Evolutionary conservation across 140 eudicot genomes (phyloP), one percentile per base, ranked within the genome.

Genomic region (Senecio squalidus): DNA sequence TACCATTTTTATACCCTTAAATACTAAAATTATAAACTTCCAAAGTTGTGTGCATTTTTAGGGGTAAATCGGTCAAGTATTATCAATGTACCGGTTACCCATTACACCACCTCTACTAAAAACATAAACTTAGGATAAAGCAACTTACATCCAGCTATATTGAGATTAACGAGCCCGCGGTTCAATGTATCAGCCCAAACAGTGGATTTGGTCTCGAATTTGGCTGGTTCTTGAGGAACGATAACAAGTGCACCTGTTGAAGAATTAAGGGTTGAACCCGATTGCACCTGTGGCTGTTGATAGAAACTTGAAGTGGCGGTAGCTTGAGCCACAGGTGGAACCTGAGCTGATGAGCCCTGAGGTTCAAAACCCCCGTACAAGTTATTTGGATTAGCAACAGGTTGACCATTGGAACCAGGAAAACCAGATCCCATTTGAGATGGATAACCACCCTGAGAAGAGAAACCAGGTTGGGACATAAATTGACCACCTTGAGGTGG

Each of bases 101-200:
- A 13, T 50, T 9, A 6, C 28, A 21, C 24, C 17, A 43, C 23
- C 23, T 51, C 21, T 25, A 26, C 5, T 11, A 51, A 27, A 51
- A 1, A 14, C 29, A 0, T 49, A 23, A 5, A 50, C 1, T 10
- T 9, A 10, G 9, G 10, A 58, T 45, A 29, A 55, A 36, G 48
- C 52, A 72, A 77, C 96, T 84, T 51, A 93, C 99, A 34, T 82
- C 99, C 99, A 54, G 96, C 92, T 41, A 93, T 93, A 59, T 93
- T 80, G 73, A 93, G 53, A 78, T 93, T 74, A 50, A 93, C 99
- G 1, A 93, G 80, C 40, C 99, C 99, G 9, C 99, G 89, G 88
- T 83, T 93, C 53, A 93, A 83, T 20, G 99, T 93, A 69, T 93
- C 99, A 6, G 89, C 82, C 99, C 99, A 93, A 39, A 93, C 93